Base-by-base conservation (phyloP, 2,329 filamentous ascomycete species). In the Aspergillus sp. region DNA sequence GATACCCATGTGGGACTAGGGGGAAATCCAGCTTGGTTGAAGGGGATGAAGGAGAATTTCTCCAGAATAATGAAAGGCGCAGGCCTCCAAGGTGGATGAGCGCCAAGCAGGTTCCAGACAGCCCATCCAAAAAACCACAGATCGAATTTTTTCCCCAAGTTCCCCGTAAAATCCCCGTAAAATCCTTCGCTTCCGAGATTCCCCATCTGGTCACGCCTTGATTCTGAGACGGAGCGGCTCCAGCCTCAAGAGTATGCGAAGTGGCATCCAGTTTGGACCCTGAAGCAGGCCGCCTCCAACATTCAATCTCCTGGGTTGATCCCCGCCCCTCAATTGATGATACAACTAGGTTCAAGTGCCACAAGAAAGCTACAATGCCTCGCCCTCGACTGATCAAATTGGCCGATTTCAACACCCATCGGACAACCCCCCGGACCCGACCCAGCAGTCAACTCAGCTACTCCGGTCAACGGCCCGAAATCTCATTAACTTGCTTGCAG, bases 1-100 rank as follows among this genome's bases (percentile, higher is more conserved):
- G 63, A 64, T 61, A 56, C 63, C 33, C 17, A 58, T 57, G 60
- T 63, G 62, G 63, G 62, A 57, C 62, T 59, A 55, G 59, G 15
- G 19, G 24, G 33, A 13, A 40, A 48, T 5, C 12, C 20, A 42
- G 8, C 46, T 7, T 34, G 13, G 12, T 37, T 51, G 42, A 37
- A 13, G 42, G 33, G 17, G 30, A 46, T n/a, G 34, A 37, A 3
- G 34, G 13, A 27, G 27, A 41, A 49, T 55, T 47, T 49, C 45
- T 49, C 45, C 45, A 55, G 48, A 49, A 48, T 22, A 49, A 48
- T 22, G 44, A n/a, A 37, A 37, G 15, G 34, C 12, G 12, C 34
- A n/a, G 27, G 15, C 13, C 34, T 37, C 34, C 12, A 37, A 37
- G 33, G 34, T 37, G 34, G 34, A 13, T 8, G 34, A n/a, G 13